Base-by-base conservation (phyloP, 2,329 filamentous ascomycete species). In the Colletotrichum phormii region DNA sequence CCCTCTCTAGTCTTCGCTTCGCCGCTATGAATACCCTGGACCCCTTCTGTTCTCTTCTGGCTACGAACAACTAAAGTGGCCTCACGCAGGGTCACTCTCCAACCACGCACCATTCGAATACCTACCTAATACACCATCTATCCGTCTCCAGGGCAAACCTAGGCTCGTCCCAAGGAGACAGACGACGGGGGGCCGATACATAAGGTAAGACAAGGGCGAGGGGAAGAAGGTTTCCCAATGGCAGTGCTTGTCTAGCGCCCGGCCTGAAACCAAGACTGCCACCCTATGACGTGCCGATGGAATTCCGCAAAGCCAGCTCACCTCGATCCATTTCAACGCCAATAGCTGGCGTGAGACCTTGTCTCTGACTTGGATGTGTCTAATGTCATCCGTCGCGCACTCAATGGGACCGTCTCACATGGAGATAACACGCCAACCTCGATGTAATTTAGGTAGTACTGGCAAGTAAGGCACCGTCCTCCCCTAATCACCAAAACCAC, bases 271-370 rank as follows among this genome's bases (percentile, higher is more conserved):
- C 54, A 53, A 61, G 66, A 64, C 64, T 70, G 66, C 42, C 54
- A 64, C 42, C 33, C 22, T 64, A 72, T 70, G 70, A 72, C 70
- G 70, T 70, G 70, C 65, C 22, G 64, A 46, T 68, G 62, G 57
- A 42, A 57, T 58, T 51, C 29, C 33, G 51, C 42, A 42, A 22
- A 31, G 35, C 62, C 42, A 49, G n/a, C 26, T 46, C 49, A 42
- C 58, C 59, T 59, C 31, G 22, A n/a, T 51, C 60, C 60, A 49
- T 46, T 53, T 31, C 67, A 66, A 59, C 46, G 18, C 54, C 54
- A 66, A 46, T 51, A 24, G 33, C 42, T 64, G 46, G 46, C 18
- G 24, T 59, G 33, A 71, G 64, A 67, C 54, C 29, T 49, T 71
- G 55, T 67, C 57, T 71, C 46, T 58, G 69, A 12, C 58, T 29